Evolutionary conservation across 1,284 basidiomycete genomes (phyloP).

Genomic region (Ustilago loliicola): DNA sequence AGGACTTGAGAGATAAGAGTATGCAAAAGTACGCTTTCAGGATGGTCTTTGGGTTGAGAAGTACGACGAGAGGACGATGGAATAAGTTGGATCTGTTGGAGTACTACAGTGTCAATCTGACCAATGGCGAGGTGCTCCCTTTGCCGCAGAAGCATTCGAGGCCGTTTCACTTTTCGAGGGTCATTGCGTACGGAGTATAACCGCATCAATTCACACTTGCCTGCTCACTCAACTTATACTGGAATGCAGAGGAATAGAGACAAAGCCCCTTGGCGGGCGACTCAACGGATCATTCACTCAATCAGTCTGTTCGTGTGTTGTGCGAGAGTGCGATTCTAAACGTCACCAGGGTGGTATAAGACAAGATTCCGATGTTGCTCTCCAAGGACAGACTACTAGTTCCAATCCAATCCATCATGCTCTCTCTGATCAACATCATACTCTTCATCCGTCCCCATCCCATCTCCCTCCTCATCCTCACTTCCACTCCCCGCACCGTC

Average conservation of each 20-base stretch:
- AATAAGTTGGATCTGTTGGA: conserved; percentile 83
- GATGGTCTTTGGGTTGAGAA: conserved; percentile 84
- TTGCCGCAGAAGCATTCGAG: conserved; percentile 85
- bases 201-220: not conserved
- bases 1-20: conserved; percentile 61
- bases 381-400: conserved; percentile 15
- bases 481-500: conserved; percentile 8
- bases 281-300: not conserved
- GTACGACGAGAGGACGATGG: conserved; percentile 79
- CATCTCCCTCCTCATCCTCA: conserved; percentile 45
- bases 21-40: conserved; percentile 81
- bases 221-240: not conserved
- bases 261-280: not conserved
- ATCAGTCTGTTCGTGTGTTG: not conserved
- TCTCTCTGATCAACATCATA: conserved; percentile 52
- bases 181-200: conserved; percentile 62
- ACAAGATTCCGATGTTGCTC: not conserved
- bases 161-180: conserved; percentile 91
- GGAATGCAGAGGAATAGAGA: conserved; percentile 2
- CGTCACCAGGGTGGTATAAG: not conserved
- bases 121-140: conserved; percentile 80
- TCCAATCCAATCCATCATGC: conserved; percentile 48
- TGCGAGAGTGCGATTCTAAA: not conserved
- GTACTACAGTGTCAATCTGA: conserved; percentile 76
- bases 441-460: conserved; percentile 60